Evolutionary conservation across 345 rosid genomes (phyloP), one percentile per base, ranked within the genome.

Genomic region (Gossypium ekmanianum): DNA sequence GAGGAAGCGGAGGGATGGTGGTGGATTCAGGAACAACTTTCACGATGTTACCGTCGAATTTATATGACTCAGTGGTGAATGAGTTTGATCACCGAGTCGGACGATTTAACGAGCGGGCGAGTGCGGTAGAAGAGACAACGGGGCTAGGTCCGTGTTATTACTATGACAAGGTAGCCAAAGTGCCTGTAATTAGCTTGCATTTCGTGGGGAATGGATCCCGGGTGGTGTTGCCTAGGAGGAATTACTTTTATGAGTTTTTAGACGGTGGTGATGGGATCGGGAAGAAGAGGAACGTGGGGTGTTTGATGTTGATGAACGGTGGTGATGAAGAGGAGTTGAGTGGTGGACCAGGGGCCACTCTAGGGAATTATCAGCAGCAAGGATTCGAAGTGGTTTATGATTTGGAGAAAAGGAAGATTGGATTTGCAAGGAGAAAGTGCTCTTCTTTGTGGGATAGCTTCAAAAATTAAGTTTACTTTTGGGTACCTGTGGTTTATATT

Each of bases 341-440:
- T 0, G 97, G 92, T 75, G 98, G 97, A 71, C 92, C 98, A 2
- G 97, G 88, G 14, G 98, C 86, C 0, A 88, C 86, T 1, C 44
- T 94, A 1, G 98, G 98, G 20, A 94, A 94, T 75, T 94, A 88
- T 48, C 98, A 94, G 80, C 98, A 94, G 34, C 98, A 94, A 80
- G 98, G 98, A 3, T 92, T 94, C 45, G 95, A 94, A 75, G 97
- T 92, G 75, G 97, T 92, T 22, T 94, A 94, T 76, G 98, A 94
- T 77, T 73, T 94, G 87, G 87, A 85, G 86, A 83, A 88, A 61
- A 47, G 86, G 24, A 80, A 84, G 78, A 94, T 94, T 58, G 98
- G 98, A 69, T 94, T 94, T 72, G 97, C 97, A 0, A 86, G 86
- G 77, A 88, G 97, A 84, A 82, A 84, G 76, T 94, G 98, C 84